Base-by-base conservation (phyloP, 2,329 filamentous ascomycete genomes). In the Pezicula radicicola region DNA sequence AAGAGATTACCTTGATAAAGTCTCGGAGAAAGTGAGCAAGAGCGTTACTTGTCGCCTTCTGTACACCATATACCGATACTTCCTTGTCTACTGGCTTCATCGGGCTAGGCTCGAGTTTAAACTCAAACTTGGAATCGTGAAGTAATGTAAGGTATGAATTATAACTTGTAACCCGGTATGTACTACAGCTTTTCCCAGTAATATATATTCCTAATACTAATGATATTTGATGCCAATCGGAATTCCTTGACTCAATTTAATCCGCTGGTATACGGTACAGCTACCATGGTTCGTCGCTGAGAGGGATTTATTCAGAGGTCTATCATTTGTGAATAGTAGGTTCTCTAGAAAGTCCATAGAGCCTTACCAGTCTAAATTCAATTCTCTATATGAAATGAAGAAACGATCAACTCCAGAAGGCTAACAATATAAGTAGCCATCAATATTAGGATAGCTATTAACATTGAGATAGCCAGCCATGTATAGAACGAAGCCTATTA, bases 81-180 rank as follows among this genome's bases (percentile, higher is more conserved):
- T 49, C 21, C 15, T 19, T 18, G 28, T 55, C 44, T 49, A 16
- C 42, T 53, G 36, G 41, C 15, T 49, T 18, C 9, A 15, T 51
- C 10, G 4, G 37, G 25, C 53, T 28, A 33, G 48, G 35, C 15
- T 39, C 16, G 35, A 35, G 16, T 48, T 56, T 2, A 27, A 51
- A 54, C 46, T 50, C 18, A 51, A 53, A 53, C 15, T 53, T 41
- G 35, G 43, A 18, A 48, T 42, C 6, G 28, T 25, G 33, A 49
- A 56, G 48, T 48, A 19, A 51, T 13, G 50, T 48, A 53, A 50
- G 18, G 48, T 56, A 53, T 43, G 42, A 48, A 12, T 49, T 21
- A 43, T 39, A 10, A 49, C 53, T 25, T 8, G 33, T 19, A 48
- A 51, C 48, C 44, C 49, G 25, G 19, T 49, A 51, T 16, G 46